Evolutionary conservation across 1,284 basidiomycete species (phyloP).

Genomic region (Apiotrichum mycotoxinovorans): DNA sequence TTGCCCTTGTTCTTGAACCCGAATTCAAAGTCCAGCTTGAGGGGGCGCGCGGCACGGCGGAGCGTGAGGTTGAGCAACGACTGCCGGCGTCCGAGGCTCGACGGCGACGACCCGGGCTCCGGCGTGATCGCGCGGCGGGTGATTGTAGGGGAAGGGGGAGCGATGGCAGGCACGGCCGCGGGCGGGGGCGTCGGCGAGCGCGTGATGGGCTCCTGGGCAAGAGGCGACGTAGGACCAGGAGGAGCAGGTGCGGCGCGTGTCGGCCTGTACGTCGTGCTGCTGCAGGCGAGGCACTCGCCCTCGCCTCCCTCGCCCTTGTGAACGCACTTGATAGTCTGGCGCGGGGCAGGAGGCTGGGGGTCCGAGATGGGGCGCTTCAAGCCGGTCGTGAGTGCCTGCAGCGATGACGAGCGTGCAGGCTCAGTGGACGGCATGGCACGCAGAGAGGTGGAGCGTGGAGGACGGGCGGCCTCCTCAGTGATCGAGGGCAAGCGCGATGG

Average conservation of each 20-base stretch:
- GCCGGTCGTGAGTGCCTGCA: not conserved
- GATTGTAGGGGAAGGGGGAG: not conserved
- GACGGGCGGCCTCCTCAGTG: not conserved
- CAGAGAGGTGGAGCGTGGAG: not conserved
- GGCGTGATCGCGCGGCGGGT: not conserved
- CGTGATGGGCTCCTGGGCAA: not conserved
- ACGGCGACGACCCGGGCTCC: not conserved
- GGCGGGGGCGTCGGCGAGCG: not conserved
- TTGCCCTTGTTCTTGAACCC: not conserved
- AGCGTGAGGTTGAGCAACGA: not conserved
- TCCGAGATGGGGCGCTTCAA: too few species aligned
- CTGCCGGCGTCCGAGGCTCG: not conserved
- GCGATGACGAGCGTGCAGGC: not conserved
- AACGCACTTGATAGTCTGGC: not conserved
- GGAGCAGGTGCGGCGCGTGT: not conserved
- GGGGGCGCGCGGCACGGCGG: not conserved
- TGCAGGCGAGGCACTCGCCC: not conserved
- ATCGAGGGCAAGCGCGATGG: not conserved
- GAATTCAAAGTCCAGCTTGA: slow-evolving; percentile 1
- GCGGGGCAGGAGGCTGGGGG: too few species aligned
- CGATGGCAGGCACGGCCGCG: too few species aligned
- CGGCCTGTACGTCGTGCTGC: not conserved
- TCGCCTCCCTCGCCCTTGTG: not conserved
- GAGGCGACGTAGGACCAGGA: not conserved
- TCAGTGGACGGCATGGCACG: not conserved